These are phyloP conservation scores for Ascochyta fabae DNA, from an alignment of 2,329 filamentous ascomycete genomes.

Conservation along the genomic window DNA sequence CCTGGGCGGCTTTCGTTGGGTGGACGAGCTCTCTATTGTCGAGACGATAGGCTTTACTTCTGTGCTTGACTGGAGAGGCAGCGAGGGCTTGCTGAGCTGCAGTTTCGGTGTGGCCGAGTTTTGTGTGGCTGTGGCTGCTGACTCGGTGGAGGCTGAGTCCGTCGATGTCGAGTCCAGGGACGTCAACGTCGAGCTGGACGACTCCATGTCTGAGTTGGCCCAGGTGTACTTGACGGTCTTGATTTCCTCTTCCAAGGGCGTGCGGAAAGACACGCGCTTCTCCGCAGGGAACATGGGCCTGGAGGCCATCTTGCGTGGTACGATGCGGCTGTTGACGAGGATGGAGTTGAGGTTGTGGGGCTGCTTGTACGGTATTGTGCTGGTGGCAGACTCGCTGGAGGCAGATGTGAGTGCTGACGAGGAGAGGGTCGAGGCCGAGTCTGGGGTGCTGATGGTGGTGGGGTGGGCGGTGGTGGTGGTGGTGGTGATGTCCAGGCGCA, in stretches of 20 bases:
- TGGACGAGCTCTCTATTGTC: constrained; percentile 35
- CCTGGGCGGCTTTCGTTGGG: constrained; percentile 34
- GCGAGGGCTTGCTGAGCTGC: constrained; percentile 19
- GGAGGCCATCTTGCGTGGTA: constrained; percentile 51
- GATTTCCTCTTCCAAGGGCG: constrained; percentile 65
- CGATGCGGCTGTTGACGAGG: constrained; percentile 51
- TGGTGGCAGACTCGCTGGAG: constrained; percentile 47
- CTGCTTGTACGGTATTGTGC: constrained; percentile 54
- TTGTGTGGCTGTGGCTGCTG: constrained; percentile 23
- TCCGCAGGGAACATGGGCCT: constrained; percentile 59
- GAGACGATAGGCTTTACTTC: constrained; percentile 20
- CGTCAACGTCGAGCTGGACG: constrained; percentile 46
- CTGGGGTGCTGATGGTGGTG: constrained; percentile 40
- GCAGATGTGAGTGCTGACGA: constrained; percentile 51
- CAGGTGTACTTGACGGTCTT: constrained; percentile 61
- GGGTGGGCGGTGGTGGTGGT: constrained; percentile 32
- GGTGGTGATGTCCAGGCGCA: constrained; percentile 45
- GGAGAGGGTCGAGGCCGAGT: constrained; percentile 48
- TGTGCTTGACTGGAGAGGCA: constrained; percentile 24
- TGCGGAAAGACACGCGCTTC: constrained; percentile 64
- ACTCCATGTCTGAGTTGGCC: constrained; percentile 62
- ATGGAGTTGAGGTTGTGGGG: constrained; percentile 55
- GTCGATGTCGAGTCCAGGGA: constrained; percentile 23
- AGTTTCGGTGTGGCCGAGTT: constrained; percentile 14
- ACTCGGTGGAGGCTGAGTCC: constrained; percentile 21